Base-by-base conservation (phyloP, 108 stramenopile species). In the Cyclotella cryptica region DNA sequence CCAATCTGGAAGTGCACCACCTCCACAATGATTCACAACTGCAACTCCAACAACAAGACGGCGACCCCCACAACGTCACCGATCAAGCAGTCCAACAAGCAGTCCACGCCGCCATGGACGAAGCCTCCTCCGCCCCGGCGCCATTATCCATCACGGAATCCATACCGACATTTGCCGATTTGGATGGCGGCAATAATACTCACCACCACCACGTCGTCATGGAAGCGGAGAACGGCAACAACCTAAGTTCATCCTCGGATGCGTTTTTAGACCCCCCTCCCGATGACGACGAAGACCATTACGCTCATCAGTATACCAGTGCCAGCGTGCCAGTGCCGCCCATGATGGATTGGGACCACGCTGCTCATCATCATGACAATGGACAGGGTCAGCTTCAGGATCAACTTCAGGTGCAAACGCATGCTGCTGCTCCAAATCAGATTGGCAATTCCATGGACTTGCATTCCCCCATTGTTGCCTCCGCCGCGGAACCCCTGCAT, bases 311-410 rank as follows among this genome's bases (percentile, higher is more conserved):
- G 10, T 62, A 62, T 30, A 62, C 60, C 39, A 40, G 35, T 30
- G 35, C 60, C 35, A 26, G 24, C 35, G 60, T 62, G 30, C 60
- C 60, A 2, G 39, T 62, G 15, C 60, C 60, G 14, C 60, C 60
- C 39, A 62, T 62, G 60, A 62, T 62, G 60, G 60, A 62, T 3
- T 62, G 60, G 60, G 35, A 40, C 17, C n/a, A 62, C 11, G 3
- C 22, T 9, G 22, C 22, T 58, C 26, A 27, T 0, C 26, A 27
- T 0, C 55, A 58, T 3, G 55, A 58, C 17, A 21, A 49, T 9
- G 47, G n/a, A n/a, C 47, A 17, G 15, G 47, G 1, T n/a, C 47
- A 17, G 9, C 6, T 49, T 3, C 18, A 17, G 2, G 6, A 7
- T n/a, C 47, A 17, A 49, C 6, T 49, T 3, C 18, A 17, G 2